phyloP scores from a whole-genome alignment of 2,329 filamentous ascomycete species.

The Xylaria sp. region DNA sequence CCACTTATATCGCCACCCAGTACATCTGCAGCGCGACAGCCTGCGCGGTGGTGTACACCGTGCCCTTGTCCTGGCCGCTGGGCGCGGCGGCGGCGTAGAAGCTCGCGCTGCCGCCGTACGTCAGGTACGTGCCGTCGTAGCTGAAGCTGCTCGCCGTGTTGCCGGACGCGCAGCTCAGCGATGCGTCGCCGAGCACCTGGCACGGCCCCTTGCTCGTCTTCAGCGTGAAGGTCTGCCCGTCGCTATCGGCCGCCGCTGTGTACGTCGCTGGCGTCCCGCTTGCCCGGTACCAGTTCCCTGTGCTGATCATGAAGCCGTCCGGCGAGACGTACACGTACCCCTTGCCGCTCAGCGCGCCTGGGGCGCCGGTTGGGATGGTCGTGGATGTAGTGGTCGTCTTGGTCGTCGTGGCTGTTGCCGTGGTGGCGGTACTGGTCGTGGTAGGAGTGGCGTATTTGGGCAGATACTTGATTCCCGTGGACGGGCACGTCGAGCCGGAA shows the following conservation, averaged over 20 bases:
- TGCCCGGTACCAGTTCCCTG: conserved; percentile 37
- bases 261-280: conserved; percentile 36
- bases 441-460: conserved; percentile 59
- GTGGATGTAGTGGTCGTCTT: conserved; percentile 39
- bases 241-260: conserved; percentile 28
- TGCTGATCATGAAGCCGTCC: conserved; percentile 34
- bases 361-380: conserved; percentile 51
- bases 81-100: conserved; percentile 34
- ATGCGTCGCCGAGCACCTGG: conserved; percentile 28
- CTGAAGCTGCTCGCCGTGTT: conserved; percentile 29
- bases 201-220: conserved; percentile 38
- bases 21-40: conserved; percentile 34
- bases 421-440: conserved; percentile 11
- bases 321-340: conserved; percentile 67
- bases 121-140: conserved; percentile 34
- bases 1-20: conserved; percentile 32
- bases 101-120: conserved; percentile 28
- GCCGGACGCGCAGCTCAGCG: conserved; percentile 34
- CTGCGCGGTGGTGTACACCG: conserved; percentile 29
- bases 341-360: conserved; percentile 58
- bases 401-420: conserved; percentile 19
- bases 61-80: conserved; percentile 32
- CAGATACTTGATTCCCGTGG: conserved; percentile 71
- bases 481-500: conserved; percentile 69
- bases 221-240: conserved; percentile 29